Evolutionary conservation across 331 rosid genomes (phyloP).

Genomic region (Phaseolus coccineus): DNA sequence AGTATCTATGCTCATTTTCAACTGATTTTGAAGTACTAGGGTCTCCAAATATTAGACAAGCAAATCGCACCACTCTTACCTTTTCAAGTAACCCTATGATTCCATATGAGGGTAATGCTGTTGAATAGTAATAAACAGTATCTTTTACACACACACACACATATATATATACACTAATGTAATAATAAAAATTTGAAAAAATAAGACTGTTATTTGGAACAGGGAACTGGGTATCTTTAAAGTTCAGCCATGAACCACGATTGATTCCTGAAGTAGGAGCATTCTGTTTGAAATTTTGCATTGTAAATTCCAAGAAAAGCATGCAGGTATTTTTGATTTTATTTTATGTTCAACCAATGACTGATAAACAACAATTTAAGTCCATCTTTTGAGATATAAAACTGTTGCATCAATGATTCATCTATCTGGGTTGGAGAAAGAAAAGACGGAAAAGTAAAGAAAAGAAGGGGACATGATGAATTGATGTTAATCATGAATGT

Average conservation of each 20-base stretch:
- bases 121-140: background rate
- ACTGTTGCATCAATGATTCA: background rate
- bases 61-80: background rate
- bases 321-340: background rate
- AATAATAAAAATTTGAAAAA: background rate
- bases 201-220: background rate
- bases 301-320: background rate
- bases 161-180: background rate
- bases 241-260: background rate
- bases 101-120: background rate
- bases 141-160: background rate
- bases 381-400: slow-evolving; percentile 1
- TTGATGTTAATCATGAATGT: background rate
- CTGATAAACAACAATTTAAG: background rate
- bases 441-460: background rate
- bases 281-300: background rate
- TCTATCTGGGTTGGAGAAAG: background rate
- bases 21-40: background rate
- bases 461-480: background rate
- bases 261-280: background rate
- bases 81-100: background rate
- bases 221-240: background rate
- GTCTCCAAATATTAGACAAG: background rate
- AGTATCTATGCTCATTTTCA: background rate
- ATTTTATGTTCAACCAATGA: background rate